Evolutionary conservation across 192 early-diverging fungal genomes (phyloP), one percentile per base, ranked within the genome.

Genomic region (Coemansia sp.): DNA sequence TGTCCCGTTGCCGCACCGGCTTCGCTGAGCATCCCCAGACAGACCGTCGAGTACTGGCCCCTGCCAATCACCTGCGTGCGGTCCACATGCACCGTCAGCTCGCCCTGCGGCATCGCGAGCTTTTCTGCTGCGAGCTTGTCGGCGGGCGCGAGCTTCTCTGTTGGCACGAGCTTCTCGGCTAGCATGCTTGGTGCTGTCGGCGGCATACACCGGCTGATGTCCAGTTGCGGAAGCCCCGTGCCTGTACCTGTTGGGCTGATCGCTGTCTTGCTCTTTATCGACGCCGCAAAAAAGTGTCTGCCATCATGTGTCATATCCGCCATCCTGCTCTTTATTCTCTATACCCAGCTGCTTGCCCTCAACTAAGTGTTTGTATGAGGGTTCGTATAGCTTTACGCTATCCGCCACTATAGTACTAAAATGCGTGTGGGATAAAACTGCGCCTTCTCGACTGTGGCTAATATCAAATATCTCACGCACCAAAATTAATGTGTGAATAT

Each of bases 41-140:
- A 75, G 26, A 81, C 78, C 10, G 78, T 81, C 38, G 78, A 68
- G 66, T 74, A 81, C 60, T 81, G 78, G 31, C 78, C 78, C 2
- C 59, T 52, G 39, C 78, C 78, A 19, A 81, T 55, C 25, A 81
- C 71, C 39, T 58, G 64, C 53, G 55, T 45, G 60, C 69, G 72
- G 47, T 81, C 69, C 8, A 72, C 61, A 14, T 39, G 58, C 12
- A 74, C 68, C 3, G 43, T 48, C 54, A 68, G 59, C 53, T 43
- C 41, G 14, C 6, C 41, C 16, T 45, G 41, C 41, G 41, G 14
- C 31, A 35, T 35, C 31, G 31, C 31, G 31, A 35, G 31, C 31
- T 35, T 35, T 35, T 35, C 31, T 35, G 31, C 8, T 8, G 31
- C 31, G 39, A 8, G 37, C 37, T 38, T 38, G 37, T 38, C 37